Conservation (phyloP, 176 grass and related monocot species). For the Tuctoria greenei region DNA sequence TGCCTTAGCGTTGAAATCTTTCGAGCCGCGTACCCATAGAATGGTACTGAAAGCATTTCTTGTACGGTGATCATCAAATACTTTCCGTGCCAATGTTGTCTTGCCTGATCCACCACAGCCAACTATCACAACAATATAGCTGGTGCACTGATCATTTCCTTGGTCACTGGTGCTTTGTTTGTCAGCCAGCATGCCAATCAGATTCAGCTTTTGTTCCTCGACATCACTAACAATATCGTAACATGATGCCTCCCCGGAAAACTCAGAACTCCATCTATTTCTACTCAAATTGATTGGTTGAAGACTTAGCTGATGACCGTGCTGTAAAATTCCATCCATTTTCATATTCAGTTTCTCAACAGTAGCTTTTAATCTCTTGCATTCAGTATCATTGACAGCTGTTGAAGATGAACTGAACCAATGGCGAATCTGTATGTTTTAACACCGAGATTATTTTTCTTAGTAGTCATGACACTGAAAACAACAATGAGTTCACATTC, state of each 20-base stretch:
- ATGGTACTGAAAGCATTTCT: conserved; percentile 20
- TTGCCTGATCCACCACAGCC: conserved; percentile 36
- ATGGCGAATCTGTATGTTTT: conserved; percentile 26
- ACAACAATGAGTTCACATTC: too few species aligned
- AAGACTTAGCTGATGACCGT: not conserved
- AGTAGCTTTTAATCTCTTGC: not conserved
- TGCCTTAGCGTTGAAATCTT: not conserved
- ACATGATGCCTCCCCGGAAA: not conserved
- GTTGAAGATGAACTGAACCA: not conserved
- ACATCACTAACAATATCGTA: conserved; percentile 11
- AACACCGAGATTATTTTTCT: not conserved
- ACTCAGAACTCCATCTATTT: not conserved
- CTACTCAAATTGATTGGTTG: not conserved
- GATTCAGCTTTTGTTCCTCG: not conserved
- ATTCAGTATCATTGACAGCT: not conserved
- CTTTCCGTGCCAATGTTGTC: conserved; percentile 28
- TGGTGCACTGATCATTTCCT: not conserved
- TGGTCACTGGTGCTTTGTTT: not conserved
- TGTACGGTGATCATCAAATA: conserved; percentile 25
- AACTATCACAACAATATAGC: conserved; percentile 19
- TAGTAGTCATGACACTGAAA: not conserved
- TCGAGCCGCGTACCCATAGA: conserved; percentile 29
- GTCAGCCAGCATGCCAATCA: conserved; percentile 17
- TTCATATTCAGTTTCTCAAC: conserved; percentile 11
- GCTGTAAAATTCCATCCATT: not conserved